Percentiles rank a stretch among this genome's conserved stretches.
phyloP scores from a whole-genome alignment of 257 asterid species.

The Handroanthus guayacan region DNA sequence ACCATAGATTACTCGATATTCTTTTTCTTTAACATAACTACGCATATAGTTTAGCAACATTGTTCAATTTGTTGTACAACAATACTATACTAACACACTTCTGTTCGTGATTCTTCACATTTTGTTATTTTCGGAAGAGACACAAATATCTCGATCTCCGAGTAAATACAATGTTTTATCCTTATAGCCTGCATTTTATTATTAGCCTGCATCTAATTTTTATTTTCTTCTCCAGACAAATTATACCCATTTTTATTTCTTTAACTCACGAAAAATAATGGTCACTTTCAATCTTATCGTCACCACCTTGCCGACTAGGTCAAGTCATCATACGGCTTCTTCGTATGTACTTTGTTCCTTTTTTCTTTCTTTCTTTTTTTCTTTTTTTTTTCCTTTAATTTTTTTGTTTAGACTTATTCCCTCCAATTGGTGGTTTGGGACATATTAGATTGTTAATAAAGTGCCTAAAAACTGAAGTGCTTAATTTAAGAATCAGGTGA shows the following conservation, averaged over 20 bases:
- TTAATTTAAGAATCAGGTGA: neutral
- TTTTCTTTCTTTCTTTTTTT: neutral
- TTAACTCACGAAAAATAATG: too few species aligned
- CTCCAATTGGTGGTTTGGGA: too few species aligned
- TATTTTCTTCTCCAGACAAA: neutral
- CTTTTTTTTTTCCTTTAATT: neutral
- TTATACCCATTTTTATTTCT: neutral
- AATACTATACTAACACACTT: neutral
- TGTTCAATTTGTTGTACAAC: neutral
- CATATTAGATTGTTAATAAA: neutral
- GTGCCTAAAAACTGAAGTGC: too few species aligned
- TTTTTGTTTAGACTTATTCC: too few species aligned
- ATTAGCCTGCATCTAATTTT: neutral
- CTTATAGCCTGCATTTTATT: neutral
- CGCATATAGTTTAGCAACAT: neutral
- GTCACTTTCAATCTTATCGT: neutral
- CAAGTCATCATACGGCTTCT: too few species aligned
- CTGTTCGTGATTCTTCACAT: neutral
- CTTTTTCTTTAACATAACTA: neutral
- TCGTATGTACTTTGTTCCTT: too few species aligned
- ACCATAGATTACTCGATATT: neutral
- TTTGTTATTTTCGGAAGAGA: too few species aligned
- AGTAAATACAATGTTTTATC: too few species aligned
- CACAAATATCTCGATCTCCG: neutral
- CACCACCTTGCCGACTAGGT: too few species aligned